These are phyloP conservation scores for Suhomyces emberorum DNA, from an alignment of 805 yeast species.

Conservation along the genomic window DNA sequence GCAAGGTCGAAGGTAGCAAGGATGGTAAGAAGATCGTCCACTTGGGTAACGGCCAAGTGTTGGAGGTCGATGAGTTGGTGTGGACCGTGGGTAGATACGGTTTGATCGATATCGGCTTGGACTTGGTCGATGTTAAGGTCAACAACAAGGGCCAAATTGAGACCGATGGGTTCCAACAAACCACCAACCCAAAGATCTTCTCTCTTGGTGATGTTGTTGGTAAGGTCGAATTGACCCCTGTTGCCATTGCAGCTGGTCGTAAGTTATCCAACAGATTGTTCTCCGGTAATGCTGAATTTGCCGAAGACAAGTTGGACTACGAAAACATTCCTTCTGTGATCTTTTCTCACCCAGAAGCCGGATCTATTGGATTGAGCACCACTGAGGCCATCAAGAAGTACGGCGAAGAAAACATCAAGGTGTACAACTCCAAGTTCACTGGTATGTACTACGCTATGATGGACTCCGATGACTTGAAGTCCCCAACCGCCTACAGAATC, in stretches of 20 bases:
- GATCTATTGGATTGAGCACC: constrained; percentile 85
- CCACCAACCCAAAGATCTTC: constrained; percentile 65
- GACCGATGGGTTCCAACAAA: constrained; percentile 86
- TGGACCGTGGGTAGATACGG: constrained; percentile 96
- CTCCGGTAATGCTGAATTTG: constrained; percentile 66
- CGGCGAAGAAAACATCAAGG: constrained; percentile 76
- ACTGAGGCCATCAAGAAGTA: constrained; percentile 70
- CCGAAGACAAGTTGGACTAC: constrained; percentile 79
- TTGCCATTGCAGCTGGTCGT: constrained; percentile 98
- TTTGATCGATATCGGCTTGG: constrained; percentile 68
- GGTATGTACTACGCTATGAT: constrained; percentile 93
- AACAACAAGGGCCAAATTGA: constrained; percentile 60
- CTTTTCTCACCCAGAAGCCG: constrained; percentile 98
- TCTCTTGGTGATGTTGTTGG: constrained; percentile 96
- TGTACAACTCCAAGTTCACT: constrained; percentile 78
- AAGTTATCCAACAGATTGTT: constrained; percentile 87
- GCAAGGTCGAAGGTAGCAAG: constrained; percentile 30
- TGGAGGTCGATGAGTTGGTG: constrained; percentile 70
- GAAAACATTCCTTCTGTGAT: constrained; percentile 88
- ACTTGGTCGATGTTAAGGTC: constrained; percentile 66
- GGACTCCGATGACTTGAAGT: constrained; percentile 57
- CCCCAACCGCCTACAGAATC: constrained; percentile 84
- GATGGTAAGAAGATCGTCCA: constrained; percentile 36
- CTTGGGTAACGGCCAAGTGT: constrained; percentile 34
- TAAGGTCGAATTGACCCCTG: constrained; percentile 92